Evolutionary conservation across 1,284 basidiomycete genomes (phyloP).

Genomic region (Malassezia restricta): DNA sequence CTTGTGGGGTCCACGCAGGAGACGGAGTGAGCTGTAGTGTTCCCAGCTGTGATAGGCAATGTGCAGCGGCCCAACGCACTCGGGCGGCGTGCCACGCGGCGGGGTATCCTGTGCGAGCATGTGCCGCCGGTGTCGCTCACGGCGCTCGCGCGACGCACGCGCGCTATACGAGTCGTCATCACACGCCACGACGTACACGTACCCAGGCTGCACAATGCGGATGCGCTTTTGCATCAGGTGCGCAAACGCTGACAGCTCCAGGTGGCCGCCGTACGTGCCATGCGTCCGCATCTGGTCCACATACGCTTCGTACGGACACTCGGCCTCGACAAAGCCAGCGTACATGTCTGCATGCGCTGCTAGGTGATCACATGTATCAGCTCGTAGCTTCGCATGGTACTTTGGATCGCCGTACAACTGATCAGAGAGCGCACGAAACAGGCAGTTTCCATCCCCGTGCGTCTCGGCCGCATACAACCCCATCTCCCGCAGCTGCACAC

Average conservation of each 20-base stretch:
- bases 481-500: slow-evolving; percentile 34
- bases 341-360: slow-evolving; percentile 60
- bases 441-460: slow-evolving; percentile 42
- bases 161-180: slow-evolving; percentile 43
- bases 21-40: slow-evolving; percentile 82
- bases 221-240: slow-evolving; percentile 65
- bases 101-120: slow-evolving; percentile 5
- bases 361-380: slow-evolving; percentile 66
- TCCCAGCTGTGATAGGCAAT: slow-evolving; percentile 64
- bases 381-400: slow-evolving; percentile 59
- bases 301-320: slow-evolving; percentile 49
- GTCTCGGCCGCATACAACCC: slow-evolving; percentile 42
- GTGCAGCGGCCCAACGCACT: slow-evolving; percentile 37
- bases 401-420: slow-evolving; percentile 65
- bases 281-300: slow-evolving; percentile 35
- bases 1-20: slow-evolving; percentile 67
- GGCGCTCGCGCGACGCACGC: slow-evolving; percentile 17
- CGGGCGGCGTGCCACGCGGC: slow-evolving; percentile 7
- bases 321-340: slow-evolving; percentile 77
- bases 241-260: slow-evolving; percentile 78
- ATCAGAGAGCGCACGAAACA: slow-evolving; percentile 47
- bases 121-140: slow-evolving; percentile 23
- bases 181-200: slow-evolving; percentile 42
- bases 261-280: slow-evolving; percentile 80
- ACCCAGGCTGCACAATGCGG: slow-evolving; percentile 77